A percentile compares a stretch with the other conserved stretches of the same genome.
phyloP scores from a whole-genome alignment of 495 filamentous ascomycete genomes.

The Bryoglossum gracile region DNA sequence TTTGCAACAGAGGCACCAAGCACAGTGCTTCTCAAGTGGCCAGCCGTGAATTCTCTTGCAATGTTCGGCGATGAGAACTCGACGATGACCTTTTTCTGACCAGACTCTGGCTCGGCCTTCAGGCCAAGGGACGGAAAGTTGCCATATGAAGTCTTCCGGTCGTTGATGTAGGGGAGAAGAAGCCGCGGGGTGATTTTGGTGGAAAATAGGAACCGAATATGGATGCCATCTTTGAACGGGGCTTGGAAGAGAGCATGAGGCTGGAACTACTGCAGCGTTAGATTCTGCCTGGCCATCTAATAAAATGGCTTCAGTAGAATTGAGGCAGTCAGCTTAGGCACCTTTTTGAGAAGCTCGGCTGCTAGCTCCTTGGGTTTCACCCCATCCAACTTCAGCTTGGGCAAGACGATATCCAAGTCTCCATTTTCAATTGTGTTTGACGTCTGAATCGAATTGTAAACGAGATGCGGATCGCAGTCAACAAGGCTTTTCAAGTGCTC shows the following conservation, averaged over 20 bases:
- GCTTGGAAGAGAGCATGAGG: conserved; percentile 25
- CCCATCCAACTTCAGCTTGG: conserved; percentile 21
- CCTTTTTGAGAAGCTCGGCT: not conserved
- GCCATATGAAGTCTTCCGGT: conserved; percentile 33
- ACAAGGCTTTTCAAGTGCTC: not conserved
- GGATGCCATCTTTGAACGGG: conserved; percentile 26
- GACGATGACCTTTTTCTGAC: conserved; percentile 36
- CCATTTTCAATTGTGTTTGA: conserved; percentile 26
- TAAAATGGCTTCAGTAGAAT: not conserved
- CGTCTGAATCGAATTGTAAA: conserved; percentile 28
- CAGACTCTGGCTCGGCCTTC: not conserved
- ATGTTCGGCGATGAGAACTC: conserved; percentile 76
- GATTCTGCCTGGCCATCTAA: not conserved
- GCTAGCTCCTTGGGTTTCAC: not conserved
- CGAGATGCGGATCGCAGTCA: conserved; percentile 5
- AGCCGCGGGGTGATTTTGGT: conserved; percentile 33
- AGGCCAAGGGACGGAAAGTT: conserved; percentile 5
- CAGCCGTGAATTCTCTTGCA: conserved; percentile 67
- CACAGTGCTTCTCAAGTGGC: conserved; percentile 68
- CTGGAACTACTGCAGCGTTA: conserved; percentile 23
- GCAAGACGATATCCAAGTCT: conserved; percentile 30
- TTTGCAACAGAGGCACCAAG: conserved; percentile 67
- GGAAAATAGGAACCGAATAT: conserved; percentile 32
- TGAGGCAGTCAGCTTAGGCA: too few relatives aligned
- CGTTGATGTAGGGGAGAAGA: conserved; percentile 37